Conservation (phyloP, 108 stramenopile species). For the Aurantiochytrium sp. region DNA sequence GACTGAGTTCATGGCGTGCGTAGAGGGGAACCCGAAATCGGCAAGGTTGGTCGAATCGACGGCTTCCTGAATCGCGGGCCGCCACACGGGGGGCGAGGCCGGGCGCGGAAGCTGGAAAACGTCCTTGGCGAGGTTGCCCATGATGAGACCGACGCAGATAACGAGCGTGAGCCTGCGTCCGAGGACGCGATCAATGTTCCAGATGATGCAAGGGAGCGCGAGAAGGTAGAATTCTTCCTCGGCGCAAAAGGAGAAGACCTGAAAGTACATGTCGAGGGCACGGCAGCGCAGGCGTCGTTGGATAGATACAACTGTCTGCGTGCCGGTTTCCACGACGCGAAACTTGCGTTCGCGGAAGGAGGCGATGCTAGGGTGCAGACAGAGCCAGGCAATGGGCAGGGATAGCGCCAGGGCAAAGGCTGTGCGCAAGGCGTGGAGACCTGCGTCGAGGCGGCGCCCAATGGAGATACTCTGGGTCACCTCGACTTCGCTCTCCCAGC, state of each 20-base stretch:
- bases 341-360: neutral
- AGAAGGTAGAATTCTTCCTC: conserved; percentile 18
- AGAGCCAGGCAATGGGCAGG: neutral
- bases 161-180: neutral
- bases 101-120: neutral
- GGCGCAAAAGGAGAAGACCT: neutral
- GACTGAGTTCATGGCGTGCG: neutral
- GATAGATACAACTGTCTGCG: neutral
- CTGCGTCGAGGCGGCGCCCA: neutral
- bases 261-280: neutral
- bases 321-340: neutral
- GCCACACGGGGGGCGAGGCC: neutral
- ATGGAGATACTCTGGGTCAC: neutral
- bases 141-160: neutral
- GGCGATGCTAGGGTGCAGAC: neutral
- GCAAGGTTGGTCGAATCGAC: neutral
- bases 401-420: neutral
- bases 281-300: neutral
- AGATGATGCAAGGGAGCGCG: neutral
- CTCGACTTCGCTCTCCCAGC: neutral
- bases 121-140: neutral
- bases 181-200: neutral
- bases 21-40: neutral
- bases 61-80: neutral
- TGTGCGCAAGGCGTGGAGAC: neutral